Conservation (phyloP, 768 basidiomycete species). For the Gautieria morchelliformis region DNA sequence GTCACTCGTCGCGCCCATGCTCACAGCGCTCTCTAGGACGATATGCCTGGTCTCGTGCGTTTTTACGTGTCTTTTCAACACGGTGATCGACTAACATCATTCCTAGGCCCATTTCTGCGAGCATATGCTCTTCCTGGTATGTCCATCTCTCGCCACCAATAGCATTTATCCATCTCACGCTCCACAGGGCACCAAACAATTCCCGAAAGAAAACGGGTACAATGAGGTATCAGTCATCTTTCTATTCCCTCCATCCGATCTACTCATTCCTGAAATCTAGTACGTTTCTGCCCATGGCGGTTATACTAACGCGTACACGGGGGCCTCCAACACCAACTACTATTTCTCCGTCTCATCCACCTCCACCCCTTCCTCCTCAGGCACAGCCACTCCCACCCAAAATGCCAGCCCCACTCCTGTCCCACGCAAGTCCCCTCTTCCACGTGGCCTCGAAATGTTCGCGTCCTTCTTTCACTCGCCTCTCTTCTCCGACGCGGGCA, state of each 20-base stretch:
- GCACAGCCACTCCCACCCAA: neutral
- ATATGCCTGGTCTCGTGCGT: conserved; percentile 67
- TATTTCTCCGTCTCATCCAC: conserved; percentile 22
- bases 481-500: conserved; percentile 34
- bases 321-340: conserved; percentile 37
- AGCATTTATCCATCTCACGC: neutral
- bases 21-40: conserved; percentile 37
- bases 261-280: conserved; percentile 8
- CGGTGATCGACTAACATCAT: neutral
- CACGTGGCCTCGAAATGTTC: conserved; percentile 28
- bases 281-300: conserved; percentile 32
- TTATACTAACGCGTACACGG: conserved; percentile 43
- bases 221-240: conserved; percentile 1
- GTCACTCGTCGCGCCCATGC: neutral
- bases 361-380: conserved; percentile 1
- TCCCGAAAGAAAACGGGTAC: conserved; percentile 8
- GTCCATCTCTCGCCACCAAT: conserved; percentile 14
- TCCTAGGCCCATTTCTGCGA: conserved; percentile 81
- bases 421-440: conserved; percentile 13
- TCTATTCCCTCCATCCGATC: neutral
- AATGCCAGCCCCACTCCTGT: neutral
- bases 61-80: neutral
- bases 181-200: conserved; percentile 6
- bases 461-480: conserved; percentile 43
- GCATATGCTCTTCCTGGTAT: conserved; percentile 90